Conservation (phyloP, 2,329 filamentous ascomycete genomes). For the Xylaria sp. region DNA sequence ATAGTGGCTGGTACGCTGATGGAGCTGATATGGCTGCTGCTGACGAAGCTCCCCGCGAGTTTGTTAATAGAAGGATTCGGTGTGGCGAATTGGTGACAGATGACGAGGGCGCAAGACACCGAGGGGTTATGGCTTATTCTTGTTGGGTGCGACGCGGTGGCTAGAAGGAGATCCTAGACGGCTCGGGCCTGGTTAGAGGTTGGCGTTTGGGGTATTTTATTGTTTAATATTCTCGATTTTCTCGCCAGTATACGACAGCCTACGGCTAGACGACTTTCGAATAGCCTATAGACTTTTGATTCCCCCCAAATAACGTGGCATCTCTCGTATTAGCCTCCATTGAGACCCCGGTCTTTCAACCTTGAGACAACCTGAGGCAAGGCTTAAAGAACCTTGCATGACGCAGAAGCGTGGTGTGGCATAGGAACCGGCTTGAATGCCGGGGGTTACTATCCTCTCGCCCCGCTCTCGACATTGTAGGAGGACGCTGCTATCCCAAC, state of each 20-base stretch:
- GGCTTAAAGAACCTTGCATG: slow-evolving; percentile 11
- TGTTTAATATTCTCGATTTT: slow-evolving; percentile 3
- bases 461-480: neutral
- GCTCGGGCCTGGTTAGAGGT: slow-evolving; percentile 25
- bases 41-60: neutral
- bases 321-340: neutral
- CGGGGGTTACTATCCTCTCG: neutral
- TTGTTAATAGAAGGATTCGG: neutral
- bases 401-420: neutral
- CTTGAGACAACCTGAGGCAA: neutral
- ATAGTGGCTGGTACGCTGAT: neutral
- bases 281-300: neutral
- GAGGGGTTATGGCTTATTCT: neutral
- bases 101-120: slow-evolving; percentile 6
- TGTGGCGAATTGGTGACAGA: slow-evolving; percentile 21
- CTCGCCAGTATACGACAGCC: neutral
- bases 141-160: neutral
- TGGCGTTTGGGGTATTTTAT: slow-evolving; percentile 13
- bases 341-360: slow-evolving; percentile 7
- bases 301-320: neutral
- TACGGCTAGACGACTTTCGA: neutral
- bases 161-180: slow-evolving; percentile 21
- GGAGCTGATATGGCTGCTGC: neutral
- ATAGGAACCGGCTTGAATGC: neutral
- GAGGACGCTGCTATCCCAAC: neutral